Base-by-base conservation (phyloP, 129 eudicot species). In the Chrysanthemum seticuspe region DNA sequence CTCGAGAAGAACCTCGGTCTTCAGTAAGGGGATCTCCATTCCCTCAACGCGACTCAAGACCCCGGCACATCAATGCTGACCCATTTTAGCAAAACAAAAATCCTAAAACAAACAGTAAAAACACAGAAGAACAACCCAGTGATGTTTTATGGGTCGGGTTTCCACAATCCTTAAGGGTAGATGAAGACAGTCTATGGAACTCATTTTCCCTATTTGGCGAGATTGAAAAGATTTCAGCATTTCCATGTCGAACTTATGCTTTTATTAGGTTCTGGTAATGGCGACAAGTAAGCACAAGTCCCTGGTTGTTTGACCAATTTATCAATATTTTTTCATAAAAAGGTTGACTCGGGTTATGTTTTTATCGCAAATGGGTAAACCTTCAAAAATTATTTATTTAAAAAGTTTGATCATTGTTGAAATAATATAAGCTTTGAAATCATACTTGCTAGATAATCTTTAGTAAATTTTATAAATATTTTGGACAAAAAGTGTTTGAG, bases 61-160 rank as follows among this genome's bases (percentile, higher is more conserved):
- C 70, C 62, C 86, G 85, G 21, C 85, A 80, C 59, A 14, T 74
- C 62, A 82, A 76, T 68, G 84, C 89, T 34, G 93, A 89, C 51
- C 76, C 76, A 49, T 67, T 75, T 14, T 84, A 80, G 65, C 67
- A 57, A 21, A 23, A 78, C n/a, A 79, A 81, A 27, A 87, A 80
- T 60, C 70, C 89, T 52, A 92, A 82, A 69, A 53, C 62, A 56
- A 75, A 23, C 70, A 86, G 79, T 69, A 80, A 81, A 73, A 73
- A 61, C 15, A 63, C 76, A 40, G 98, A 85, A 60, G 93, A 88
- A 65, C 96, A 86, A 52, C 98, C 98, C 53, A 94, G 92, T 67
- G 93, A 87, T 68, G 92, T 94, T 72, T 80, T 94, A 70, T 94
- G 98, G 98, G 65, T 94, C 31, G 96, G 98, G 61, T 94, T 81